Evolutionary conservation across 164 flowering plant species (phyloP).

Genomic region (Aristolochia fimbriata): DNA sequence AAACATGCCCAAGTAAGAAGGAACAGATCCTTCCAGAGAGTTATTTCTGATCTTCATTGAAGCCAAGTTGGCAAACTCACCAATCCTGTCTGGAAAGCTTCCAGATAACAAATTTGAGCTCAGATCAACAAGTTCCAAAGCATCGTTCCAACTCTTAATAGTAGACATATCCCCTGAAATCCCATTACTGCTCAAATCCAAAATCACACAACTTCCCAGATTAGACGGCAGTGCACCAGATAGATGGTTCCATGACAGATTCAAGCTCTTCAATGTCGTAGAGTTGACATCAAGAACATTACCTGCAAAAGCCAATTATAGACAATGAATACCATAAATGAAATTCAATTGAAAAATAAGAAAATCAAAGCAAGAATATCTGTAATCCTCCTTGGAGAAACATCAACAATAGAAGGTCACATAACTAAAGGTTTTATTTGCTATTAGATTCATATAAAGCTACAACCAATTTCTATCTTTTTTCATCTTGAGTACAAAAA

Average conservation of each 20-base stretch:
- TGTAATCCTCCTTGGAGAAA: too few relatives aligned
- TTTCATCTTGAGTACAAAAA: too few relatives aligned
- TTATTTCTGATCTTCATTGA: slow-evolving; percentile 53
- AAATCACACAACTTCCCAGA: slow-evolving; percentile 30
- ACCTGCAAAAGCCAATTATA: slow-evolving; percentile 36
- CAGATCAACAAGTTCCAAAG: slow-evolving; percentile 61
- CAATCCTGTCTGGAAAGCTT: slow-evolving; percentile 49
- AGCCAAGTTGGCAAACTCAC: slow-evolving; percentile 39
- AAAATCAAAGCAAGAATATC: too few relatives aligned
- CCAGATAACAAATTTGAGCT: slow-evolving; percentile 77
- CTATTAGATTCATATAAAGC: too few relatives aligned
- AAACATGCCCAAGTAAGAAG: slow-evolving; percentile 32
- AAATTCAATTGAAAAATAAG: neutral
- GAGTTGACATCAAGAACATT: slow-evolving; percentile 46
- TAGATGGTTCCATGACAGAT: slow-evolving; percentile 68
- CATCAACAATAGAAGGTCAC: too few relatives aligned
- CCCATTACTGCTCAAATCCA: slow-evolving; percentile 74
- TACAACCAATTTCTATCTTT: too few relatives aligned
- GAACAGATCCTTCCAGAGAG: slow-evolving; percentile 52
- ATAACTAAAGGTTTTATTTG: too few relatives aligned
- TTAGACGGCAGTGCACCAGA: slow-evolving; percentile 59
- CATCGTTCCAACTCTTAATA: slow-evolving; percentile 49
- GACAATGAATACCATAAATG: neutral
- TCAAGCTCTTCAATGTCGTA: slow-evolving; percentile 47
- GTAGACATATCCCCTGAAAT: slow-evolving; percentile 54